Base-by-base conservation (phyloP, 768 basidiomycete species). In the Tylopilus balloui region DNA sequence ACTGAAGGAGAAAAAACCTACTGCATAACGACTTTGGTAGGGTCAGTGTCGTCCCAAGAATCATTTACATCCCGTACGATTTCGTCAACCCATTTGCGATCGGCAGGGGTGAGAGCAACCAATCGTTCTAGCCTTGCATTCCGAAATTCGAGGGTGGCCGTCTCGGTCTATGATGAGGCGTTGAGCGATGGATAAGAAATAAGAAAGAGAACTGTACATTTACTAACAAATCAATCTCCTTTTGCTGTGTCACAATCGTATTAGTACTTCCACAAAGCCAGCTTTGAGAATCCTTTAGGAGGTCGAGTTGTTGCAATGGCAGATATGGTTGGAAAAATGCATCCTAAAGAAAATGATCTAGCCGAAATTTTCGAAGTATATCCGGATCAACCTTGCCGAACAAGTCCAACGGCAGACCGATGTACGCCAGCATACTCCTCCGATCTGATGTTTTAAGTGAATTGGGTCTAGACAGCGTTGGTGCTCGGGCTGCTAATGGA, bases 271-370 rank as follows among this genome's bases (percentile, higher is more conserved):
- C 90, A 58, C 89, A 92, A 19, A 99, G 75, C 86, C 89, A 99
- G 55, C 86, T 85, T 31, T 77, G 73, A 7, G 88, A 86, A 25
- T 84, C 81, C 59, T 78, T 83, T 25, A 96, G 69, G 69, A 92
- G 81, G 53, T 97, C 94, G 6, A 96, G 73, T 69, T 99, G 94
- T 66, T 99, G 96, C 2, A 99, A 68, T 0, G 96, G 95, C 12
- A 98, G 73, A 65, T 98, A 99, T 2, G 96, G 96, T 65, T 99
- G 96, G 71, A 99, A 99, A 72, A 98, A 94, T 4, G 92, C 79
- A 57, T 92, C 89, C 85, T 92, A 56, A 38, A 55, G 44, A 28
- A 21, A 45, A 45, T 32, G 3, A 21, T 20, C 47, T 31, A 48
- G 54, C 17, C n/a, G 1, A 45, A 19, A 34, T 17, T 19, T 45